phyloP scores from a whole-genome alignment of 208 protist species.

The Leishmania tropica region DNA sequence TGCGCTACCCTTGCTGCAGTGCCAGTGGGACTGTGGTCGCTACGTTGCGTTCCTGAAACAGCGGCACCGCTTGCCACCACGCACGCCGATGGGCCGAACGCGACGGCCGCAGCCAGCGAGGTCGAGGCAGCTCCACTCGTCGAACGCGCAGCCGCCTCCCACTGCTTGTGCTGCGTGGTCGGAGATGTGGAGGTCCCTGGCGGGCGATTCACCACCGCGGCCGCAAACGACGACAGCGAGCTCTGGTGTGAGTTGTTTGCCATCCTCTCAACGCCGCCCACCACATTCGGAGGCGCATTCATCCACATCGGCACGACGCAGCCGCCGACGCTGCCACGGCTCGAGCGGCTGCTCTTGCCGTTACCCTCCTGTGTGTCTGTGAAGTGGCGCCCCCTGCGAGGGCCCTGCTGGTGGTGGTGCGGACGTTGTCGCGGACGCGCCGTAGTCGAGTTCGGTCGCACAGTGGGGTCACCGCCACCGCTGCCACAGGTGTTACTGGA shows the following conservation, averaged over 20 bases:
- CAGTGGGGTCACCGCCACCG: not conserved
- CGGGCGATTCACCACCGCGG: not conserved
- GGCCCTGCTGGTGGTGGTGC: not conserved
- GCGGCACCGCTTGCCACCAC: not conserved
- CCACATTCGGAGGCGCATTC: not conserved
- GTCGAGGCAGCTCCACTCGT: not conserved
- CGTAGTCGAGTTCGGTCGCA: not conserved
- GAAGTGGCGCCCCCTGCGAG: not conserved
- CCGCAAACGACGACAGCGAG: not conserved
- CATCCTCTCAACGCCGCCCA: not conserved
- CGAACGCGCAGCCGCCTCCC: not conserved
- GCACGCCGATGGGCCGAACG: not conserved
- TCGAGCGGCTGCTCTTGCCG: not conserved
- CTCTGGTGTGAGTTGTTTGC: not conserved
- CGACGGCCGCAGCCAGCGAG: not conserved
- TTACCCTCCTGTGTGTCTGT: not conserved
- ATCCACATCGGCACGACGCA: not conserved
- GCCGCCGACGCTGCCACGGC: not conserved
- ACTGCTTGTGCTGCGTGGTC: too few relatives aligned
- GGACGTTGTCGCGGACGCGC: not conserved
- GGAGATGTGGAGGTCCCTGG: not conserved
- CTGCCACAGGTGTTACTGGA: not conserved
- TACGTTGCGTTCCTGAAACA: not conserved
- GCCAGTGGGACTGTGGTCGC: not conserved
- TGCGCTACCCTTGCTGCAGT: not conserved